A percentile compares a stretch with the other conserved stretches of the same genome.
Evolutionary conservation across 345 rosid genomes (phyloP).

Genomic region (Acer yangbiense): DNA sequence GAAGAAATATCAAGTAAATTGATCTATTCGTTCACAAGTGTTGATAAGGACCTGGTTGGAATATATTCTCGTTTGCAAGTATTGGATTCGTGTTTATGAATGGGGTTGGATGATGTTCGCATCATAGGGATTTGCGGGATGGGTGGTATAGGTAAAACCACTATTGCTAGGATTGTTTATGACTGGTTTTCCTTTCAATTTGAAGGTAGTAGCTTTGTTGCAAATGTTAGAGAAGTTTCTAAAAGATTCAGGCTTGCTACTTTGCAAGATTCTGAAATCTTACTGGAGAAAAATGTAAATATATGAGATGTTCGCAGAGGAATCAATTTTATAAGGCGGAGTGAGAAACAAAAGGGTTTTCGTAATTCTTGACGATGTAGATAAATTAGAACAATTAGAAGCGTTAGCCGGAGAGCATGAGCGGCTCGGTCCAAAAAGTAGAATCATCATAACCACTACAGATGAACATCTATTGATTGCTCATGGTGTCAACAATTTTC

Average conservation of each 20-base stretch:
- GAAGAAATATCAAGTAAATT: slow-evolving; percentile 10
- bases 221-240: neutral
- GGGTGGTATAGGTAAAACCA: slow-evolving; percentile 16
- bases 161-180: neutral
- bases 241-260: neutral
- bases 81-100: neutral
- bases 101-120: slow-evolving; percentile 10
- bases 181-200: neutral
- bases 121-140: slow-evolving; percentile 11
- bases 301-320: neutral
- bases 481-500: slow-evolving; percentile 2
- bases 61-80: slow-evolving; percentile 13
- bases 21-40: neutral
- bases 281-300: neutral
- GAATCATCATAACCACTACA: slow-evolving; percentile 13
- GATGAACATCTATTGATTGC: slow-evolving; percentile 8
- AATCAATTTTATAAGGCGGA: neutral
- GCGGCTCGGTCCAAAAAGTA: slow-evolving; percentile 9
- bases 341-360: slow-evolving; percentile 1
- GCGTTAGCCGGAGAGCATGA: neutral
- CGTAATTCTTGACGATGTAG: slow-evolving; percentile 1
- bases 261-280: neutral
- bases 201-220: neutral
- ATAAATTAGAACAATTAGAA: neutral
- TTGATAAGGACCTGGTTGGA: slow-evolving; percentile 11